Percentiles rank a stretch among this genome's conserved stretches.
Evolutionary conservation across 2,329 filamentous ascomycete species (phyloP).

Genomic region (Cladobotryum protrusum): DNA sequence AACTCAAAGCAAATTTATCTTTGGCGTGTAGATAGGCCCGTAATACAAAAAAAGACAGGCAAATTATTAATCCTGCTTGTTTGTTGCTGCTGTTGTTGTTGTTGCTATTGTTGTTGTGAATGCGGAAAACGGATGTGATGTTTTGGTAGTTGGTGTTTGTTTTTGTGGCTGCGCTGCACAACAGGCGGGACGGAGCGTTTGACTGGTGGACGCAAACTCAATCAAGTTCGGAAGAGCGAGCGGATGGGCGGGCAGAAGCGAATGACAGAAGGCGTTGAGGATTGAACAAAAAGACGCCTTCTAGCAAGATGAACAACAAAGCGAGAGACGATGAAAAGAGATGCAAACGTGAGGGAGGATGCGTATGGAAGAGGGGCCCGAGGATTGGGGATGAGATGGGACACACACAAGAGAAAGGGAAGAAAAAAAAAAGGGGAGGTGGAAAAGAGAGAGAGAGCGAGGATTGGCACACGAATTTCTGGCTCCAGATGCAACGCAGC

Average conservation of each 20-base stretch:
- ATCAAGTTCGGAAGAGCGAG: background rate
- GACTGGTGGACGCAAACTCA: constrained; percentile 6
- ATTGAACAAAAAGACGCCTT: constrained; percentile 9
- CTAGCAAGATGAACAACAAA: constrained; percentile 4
- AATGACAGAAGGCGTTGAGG: constrained; percentile 12
- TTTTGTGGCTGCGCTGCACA: constrained; percentile 7
- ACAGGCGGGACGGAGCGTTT: constrained; percentile 11
- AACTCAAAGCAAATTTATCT: no score
- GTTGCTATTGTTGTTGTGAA: background rate
- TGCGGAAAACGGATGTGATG: background rate
- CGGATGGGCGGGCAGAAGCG: constrained; percentile 5
- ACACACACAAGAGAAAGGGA: constrained; percentile 3
- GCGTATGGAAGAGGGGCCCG: background rate
- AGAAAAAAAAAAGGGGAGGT: constrained; percentile 13
- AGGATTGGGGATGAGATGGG: constrained; percentile 11
- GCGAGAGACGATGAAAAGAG: constrained; percentile 15
- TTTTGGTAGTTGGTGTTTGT: constrained; percentile 3
- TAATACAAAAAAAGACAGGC: background rate
- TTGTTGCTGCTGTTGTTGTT: no score
- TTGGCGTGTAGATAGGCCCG: no score
- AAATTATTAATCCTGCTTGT: background rate
- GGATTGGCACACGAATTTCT: background rate
- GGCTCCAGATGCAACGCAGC: background rate
- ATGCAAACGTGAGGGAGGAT: constrained; percentile 3
- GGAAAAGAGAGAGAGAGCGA: constrained; percentile 14